phyloP scores from a whole-genome alignment of 805 yeast species.

The Yamadazyma laniorum region DNA sequence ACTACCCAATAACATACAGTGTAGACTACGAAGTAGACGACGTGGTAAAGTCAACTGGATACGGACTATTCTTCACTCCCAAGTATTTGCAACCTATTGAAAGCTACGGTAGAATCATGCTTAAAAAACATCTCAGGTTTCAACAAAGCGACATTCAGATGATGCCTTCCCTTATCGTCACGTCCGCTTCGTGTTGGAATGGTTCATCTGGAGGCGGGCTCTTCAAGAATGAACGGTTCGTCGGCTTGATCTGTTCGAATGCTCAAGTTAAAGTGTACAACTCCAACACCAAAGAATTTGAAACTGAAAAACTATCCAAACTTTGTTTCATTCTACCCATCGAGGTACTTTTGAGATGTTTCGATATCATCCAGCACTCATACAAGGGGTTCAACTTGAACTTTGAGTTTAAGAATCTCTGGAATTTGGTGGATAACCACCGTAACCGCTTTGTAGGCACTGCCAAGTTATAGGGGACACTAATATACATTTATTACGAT shows the following conservation, averaged over 20 bases:
- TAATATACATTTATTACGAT: conserved; percentile 4
- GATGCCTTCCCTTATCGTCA: conserved; percentile 23
- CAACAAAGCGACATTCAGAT: conserved; percentile 1
- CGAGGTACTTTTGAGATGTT: conserved; percentile 28
- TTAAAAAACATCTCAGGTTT: conserved; percentile 6
- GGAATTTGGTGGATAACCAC: conserved; percentile 13
- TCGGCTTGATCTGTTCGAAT: conserved; percentile 46
- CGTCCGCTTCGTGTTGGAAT: conserved; percentile 48
- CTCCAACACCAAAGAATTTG: conserved; percentile 9
- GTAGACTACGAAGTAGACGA: conserved; percentile 17
- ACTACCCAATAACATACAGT: conserved; percentile 9
- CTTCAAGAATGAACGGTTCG: conserved; percentile 24
- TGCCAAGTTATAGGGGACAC: conserved; percentile 1
- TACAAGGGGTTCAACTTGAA: neutral
- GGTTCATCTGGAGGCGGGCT: conserved; percentile 53
- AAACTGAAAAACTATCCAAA: conserved; percentile 30
- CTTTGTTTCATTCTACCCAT: conserved; percentile 34
- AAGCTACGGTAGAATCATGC: conserved; percentile 31
- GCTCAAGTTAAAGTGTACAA: conserved; percentile 33
- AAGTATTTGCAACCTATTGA: conserved; percentile 25
- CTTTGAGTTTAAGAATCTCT: conserved; percentile 9
- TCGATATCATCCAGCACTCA: neutral
- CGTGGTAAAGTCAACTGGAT: conserved; percentile 33
- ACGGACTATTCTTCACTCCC: conserved; percentile 36
- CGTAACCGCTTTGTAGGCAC: neutral